Base-by-base conservation (phyloP, 2,329 filamentous ascomycete species). In the Penicillium sp. region DNA sequence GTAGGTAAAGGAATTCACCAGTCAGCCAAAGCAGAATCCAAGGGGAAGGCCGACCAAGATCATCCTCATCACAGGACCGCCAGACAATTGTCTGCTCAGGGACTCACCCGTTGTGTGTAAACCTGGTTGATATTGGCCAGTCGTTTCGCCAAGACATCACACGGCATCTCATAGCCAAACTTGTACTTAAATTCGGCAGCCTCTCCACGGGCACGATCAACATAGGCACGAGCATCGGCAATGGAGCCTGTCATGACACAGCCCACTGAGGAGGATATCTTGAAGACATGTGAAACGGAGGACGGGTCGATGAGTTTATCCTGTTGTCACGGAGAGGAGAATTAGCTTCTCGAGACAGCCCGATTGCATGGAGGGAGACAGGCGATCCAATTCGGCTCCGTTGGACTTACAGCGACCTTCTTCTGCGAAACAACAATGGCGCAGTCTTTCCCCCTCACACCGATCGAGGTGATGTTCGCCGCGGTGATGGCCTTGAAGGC, bases 401-500 rank as follows among this genome's bases (percentile, higher is more conserved):
- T 45, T 11, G 13, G 47, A 74, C 90, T 59, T 86, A 96, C 91
- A 50, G 93, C 91, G 60, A 98, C 93, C 77, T 98, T 98, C 84
- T 98, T 98, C 76, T 98, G 93, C 54, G 93, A 97, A 69, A 98
- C 77, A 45, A 98, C 88, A 39, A 98, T 93, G 32, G 93, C 93
- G 66, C 91, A 97, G 76, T 93, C 83, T 80, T 98, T 98, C 73
- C 93, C 93, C 68, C 90, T 82, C 60, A 98, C 83, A 62, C 93
- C 93, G 71, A 98, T 82, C 53, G 93, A 93, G 79, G 95, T 98
- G 77, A 98, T 97, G 74, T 97, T 97, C 61, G 93, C 93, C 53
- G 93, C 91, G 61, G 93, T 98, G 75, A 98, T 98, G 50, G 93
- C 93, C 79, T 98, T 98, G 84, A 98, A 98, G 63, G 93, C 93